Percentiles rank a stretch among this genome's conserved stretches.
These are phyloP conservation scores for Fragaria vesca DNA, from an alignment of 306 rosid genomes.

Conservation along the genomic window DNA sequence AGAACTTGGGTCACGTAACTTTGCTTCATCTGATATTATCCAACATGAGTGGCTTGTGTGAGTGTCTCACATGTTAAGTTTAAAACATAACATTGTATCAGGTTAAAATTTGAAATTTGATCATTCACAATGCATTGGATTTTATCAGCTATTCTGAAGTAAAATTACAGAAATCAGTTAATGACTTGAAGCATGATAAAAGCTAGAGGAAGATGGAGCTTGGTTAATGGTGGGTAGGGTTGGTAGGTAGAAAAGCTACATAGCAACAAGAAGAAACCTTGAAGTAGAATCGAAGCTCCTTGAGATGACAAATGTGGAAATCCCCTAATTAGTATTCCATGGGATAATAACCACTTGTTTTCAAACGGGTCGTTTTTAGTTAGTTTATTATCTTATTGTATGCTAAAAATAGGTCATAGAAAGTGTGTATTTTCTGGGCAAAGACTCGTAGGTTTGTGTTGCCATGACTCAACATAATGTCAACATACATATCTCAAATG, in stretches of 20 bases:
- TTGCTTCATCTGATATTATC: not conserved
- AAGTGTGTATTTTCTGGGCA: not conserved
- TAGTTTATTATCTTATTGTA: not conserved
- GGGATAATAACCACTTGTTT: not conserved
- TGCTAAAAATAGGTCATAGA: not conserved
- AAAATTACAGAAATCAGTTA: no score
- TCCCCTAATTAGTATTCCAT: not conserved
- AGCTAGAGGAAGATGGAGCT: not conserved
- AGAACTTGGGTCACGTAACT: not conserved
- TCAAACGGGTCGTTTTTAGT: not conserved
- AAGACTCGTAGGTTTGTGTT: not conserved
- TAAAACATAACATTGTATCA: not conserved
- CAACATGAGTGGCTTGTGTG: not conserved
- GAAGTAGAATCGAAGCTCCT: slow-evolving; percentile 25
- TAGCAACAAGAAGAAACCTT: slow-evolving; percentile 30
- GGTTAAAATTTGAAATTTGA: not conserved
- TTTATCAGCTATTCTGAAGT: not conserved
- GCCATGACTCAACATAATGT: not conserved
- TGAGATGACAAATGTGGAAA: slow-evolving; percentile 1
- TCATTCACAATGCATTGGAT: not conserved
- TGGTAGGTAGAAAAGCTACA: slow-evolving; percentile 44
- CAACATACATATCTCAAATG: not conserved
- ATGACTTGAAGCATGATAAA: no score
- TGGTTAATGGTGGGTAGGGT: slow-evolving; percentile 11
- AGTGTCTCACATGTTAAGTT: not conserved